Evolutionary conservation across 345 rosid genomes (phyloP).

Genomic region (Leavenworthia alabamica): DNA sequence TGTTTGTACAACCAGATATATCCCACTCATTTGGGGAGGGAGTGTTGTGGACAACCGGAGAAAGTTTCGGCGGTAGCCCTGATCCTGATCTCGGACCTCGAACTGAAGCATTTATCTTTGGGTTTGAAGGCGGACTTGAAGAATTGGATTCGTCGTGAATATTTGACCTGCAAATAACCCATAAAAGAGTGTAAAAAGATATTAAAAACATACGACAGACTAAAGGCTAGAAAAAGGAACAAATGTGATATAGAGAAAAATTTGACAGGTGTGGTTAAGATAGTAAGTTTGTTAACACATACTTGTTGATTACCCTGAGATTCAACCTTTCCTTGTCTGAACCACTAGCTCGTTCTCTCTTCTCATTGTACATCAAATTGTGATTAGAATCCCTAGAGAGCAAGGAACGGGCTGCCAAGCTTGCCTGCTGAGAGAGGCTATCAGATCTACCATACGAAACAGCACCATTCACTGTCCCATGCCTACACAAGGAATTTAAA

Average conservation of each 20-base stretch:
- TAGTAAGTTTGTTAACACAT: conserved; percentile 29
- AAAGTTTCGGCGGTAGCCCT: conserved; percentile 58
- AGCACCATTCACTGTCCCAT: conserved; percentile 62
- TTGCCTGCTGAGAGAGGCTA: conserved; percentile 44
- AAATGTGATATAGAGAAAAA: not conserved
- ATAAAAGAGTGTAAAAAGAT: not conserved
- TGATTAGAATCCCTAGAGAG: conserved; percentile 57
- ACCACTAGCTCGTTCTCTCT: conserved; percentile 66
- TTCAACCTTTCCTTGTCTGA: conserved; percentile 78
- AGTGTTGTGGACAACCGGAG: conserved; percentile 63
- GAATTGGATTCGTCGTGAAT: conserved; percentile 73
- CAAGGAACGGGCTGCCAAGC: conserved; percentile 56
- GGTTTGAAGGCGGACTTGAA: conserved; percentile 69
- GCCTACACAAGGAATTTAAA: conserved; percentile 45
- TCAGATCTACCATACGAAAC: conserved; percentile 67
- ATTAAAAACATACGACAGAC: not conserved
- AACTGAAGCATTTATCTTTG: conserved; percentile 55
- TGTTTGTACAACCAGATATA: conserved; percentile 67
- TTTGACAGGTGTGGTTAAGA: conserved; percentile 7
- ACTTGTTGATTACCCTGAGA: conserved; percentile 71
- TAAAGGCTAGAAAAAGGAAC: not conserved
- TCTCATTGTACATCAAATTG: conserved; percentile 51
- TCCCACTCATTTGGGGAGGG: conserved; percentile 80
- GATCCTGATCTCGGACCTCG: conserved; percentile 81
- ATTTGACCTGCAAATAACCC: conserved; percentile 47